Percentiles rank a stretch among this genome's conserved stretches.
Conservation (phyloP, 2,329 filamentous ascomycete genomes). For the Trichocomaceae sp. region DNA sequence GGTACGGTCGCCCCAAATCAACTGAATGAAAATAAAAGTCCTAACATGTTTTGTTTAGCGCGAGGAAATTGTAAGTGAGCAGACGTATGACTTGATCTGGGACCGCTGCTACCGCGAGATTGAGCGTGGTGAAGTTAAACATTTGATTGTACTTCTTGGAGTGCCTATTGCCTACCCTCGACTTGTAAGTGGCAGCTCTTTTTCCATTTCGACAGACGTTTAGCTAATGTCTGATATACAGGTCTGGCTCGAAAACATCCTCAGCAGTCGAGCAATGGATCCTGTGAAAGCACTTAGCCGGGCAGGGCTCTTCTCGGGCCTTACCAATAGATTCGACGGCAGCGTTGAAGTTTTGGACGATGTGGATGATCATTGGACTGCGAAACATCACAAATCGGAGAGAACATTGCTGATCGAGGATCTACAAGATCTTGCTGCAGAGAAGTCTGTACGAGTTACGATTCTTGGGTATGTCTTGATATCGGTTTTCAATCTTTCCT, state of each 20-base stretch:
- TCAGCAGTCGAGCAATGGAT: conserved; percentile 80
- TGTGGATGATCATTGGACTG: conserved; percentile 94
- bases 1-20: conserved; percentile 26
- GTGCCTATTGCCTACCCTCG: conserved; percentile 78
- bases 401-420: conserved; percentile 81
- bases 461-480: conserved; percentile 59
- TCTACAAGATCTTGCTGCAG: conserved; percentile 84
- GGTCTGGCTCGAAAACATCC: conserved; percentile 59
- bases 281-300: conserved; percentile 84
- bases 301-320: conserved; percentile 67
- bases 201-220: background rate
- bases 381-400: conserved; percentile 88
- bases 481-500: background rate
- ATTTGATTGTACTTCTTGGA: conserved; percentile 79
- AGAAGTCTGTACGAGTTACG: conserved; percentile 85
- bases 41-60: conserved; percentile 38
- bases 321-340: conserved; percentile 84
- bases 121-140: conserved; percentile 74
- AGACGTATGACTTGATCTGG: conserved; percentile 81
- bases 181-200: conserved; percentile 49
- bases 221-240: conserved; percentile 34
- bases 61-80: conserved; percentile 70
- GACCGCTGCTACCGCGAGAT: conserved; percentile 79
- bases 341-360: conserved; percentile 89
- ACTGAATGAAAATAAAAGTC: conserved; percentile 3